Base-by-base conservation (phyloP, 306 rosid genomes). In the Vigna angularis region DNA sequence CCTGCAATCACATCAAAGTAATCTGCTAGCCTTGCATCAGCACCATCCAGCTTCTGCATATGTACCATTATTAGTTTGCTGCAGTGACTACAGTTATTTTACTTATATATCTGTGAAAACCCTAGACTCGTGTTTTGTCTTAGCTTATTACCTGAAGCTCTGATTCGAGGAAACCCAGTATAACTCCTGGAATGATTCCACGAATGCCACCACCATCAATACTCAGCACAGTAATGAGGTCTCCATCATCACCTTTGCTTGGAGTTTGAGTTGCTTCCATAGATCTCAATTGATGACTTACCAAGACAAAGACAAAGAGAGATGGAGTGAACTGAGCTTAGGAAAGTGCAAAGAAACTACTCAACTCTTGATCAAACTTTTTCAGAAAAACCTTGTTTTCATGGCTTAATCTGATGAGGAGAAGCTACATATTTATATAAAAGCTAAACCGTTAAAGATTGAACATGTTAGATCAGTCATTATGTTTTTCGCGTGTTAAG, bases 1-100 rank as follows among this genome's bases (percentile, higher is more conserved):
- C 93, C 96, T 1, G 93, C 59, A 55, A 91, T 82, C 58, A 91
- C 96, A 26, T 91, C 90, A 78, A 91, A 87, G 51, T 91, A 91
- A 18, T 91, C 93, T 1, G 87, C 91, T 0, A 89, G 42, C 67
- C 96, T 85, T 68, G 71, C 96, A 48, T 89, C 74, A 24, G 85
- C 82, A 20, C 96, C 93, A 28, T 91, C 96, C 44, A 89, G 64
- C 72, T 84, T 87, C 96, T 91, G 86, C 75, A 81, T 53, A 53
- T 8, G 3, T 6, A 58, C 58, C 62, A 48, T 17, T 7, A 49
- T 1, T 34, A 59, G 10, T 59, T n/a, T 24, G 8, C 13, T 8
- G n/a, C 12, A 32, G 3, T 26, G 28, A 26, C 28, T 26, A 26
- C 28, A 26, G 28, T 61, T 61, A 59, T 2, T 28, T 26, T 12